Conservation (phyloP, 176 grass and related monocot species). For the Oryza meyeriana region DNA sequence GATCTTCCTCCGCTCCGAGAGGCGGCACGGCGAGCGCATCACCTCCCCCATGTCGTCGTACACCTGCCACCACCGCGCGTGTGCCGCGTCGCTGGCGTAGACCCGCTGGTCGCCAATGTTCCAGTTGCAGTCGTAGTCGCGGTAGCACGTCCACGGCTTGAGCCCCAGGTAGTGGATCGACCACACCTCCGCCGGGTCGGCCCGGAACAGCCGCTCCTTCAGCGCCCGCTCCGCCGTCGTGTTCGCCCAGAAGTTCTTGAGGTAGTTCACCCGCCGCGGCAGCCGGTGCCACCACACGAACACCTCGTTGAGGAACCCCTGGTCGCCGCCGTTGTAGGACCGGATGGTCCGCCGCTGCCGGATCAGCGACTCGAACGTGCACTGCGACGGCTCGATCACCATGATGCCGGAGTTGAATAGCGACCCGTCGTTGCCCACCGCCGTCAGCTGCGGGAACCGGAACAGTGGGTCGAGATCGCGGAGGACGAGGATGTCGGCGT, state of each 20-base stretch:
- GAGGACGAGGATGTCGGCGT: slow-evolving; percentile 88
- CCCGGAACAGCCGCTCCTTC: slow-evolving; percentile 69
- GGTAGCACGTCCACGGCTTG: slow-evolving; percentile 86
- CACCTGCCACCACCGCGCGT: slow-evolving; percentile 75
- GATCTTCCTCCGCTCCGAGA: slow-evolving; percentile 56
- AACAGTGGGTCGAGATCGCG: slow-evolving; percentile 80
- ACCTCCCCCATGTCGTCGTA: slow-evolving; percentile 70
- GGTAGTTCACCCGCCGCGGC: slow-evolving; percentile 76
- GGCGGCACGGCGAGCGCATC: slow-evolving; percentile 53
- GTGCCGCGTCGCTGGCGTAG: slow-evolving; percentile 80
- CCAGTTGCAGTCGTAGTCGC: slow-evolving; percentile 98
- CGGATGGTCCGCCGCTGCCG: slow-evolving; percentile 40
- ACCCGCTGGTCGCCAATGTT: slow-evolving; percentile 56
- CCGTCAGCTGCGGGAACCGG: slow-evolving; percentile 81
- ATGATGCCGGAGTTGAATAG: slow-evolving; percentile 93
- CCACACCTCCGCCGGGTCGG: slow-evolving; percentile 67
- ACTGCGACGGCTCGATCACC: slow-evolving; percentile 87
- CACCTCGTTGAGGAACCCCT: slow-evolving; percentile 95
- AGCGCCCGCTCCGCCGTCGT: slow-evolving; percentile 56
- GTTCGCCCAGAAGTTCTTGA: slow-evolving; percentile 94
- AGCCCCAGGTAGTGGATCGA: slow-evolving; percentile 85
- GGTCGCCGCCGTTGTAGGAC: slow-evolving; percentile 97
- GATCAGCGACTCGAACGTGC: slow-evolving; percentile 71
- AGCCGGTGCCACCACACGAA: slow-evolving; percentile 99
- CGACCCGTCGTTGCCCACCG: slow-evolving; percentile 65